Percentiles rank a stretch among this genome's conserved stretches.
These are phyloP conservation scores for Aureoboletus auriporus DNA, from an alignment of 768 basidiomycete species.

Conservation along the genomic window DNA sequence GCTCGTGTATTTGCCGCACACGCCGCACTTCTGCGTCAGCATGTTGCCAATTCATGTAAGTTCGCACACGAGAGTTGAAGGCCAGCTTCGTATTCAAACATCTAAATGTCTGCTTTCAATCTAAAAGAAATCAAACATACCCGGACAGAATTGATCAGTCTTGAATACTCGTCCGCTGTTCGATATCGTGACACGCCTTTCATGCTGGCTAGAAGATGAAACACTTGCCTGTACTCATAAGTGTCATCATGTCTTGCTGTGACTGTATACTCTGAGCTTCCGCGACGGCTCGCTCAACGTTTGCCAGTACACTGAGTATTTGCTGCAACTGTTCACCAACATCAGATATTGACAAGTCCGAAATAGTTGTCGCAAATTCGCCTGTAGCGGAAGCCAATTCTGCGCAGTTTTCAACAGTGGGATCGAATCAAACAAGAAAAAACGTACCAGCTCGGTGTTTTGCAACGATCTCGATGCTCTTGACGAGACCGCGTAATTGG, in stretches of 20 bases:
- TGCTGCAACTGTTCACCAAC: conserved; percentile 69
- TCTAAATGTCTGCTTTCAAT: not conserved
- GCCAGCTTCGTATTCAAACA: conserved; percentile 53
- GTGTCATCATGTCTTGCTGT: conserved; percentile 74
- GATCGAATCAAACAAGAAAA: not conserved
- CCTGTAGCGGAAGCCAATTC: conserved; percentile 66
- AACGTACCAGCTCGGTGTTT: conserved; percentile 72
- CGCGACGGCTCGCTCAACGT: conserved; percentile 69
- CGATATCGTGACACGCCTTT: not conserved
- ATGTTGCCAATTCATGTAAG: conserved; percentile 75
- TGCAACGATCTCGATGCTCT: conserved; percentile 81
- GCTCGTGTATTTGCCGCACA: conserved; percentile 75
- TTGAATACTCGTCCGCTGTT: conserved; percentile 85
- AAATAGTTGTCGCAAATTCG: conserved; percentile 77
- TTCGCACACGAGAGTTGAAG: conserved; percentile 82
- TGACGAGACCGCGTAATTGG: conserved; percentile 82
- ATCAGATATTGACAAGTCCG: conserved; percentile 72
- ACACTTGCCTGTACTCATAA: conserved; percentile 67
- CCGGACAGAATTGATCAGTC: conserved; percentile 82
- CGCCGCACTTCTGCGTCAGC: conserved; percentile 73
- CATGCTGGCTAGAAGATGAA: not conserved
- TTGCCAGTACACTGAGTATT: conserved; percentile 65
- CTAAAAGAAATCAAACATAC: conserved; percentile 39
- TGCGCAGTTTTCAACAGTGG: conserved; percentile 18
- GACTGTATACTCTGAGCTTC: conserved; percentile 73